Base-by-base conservation (phyloP, 352 stramenopile species). In the Phytopythium litorale region DNA sequence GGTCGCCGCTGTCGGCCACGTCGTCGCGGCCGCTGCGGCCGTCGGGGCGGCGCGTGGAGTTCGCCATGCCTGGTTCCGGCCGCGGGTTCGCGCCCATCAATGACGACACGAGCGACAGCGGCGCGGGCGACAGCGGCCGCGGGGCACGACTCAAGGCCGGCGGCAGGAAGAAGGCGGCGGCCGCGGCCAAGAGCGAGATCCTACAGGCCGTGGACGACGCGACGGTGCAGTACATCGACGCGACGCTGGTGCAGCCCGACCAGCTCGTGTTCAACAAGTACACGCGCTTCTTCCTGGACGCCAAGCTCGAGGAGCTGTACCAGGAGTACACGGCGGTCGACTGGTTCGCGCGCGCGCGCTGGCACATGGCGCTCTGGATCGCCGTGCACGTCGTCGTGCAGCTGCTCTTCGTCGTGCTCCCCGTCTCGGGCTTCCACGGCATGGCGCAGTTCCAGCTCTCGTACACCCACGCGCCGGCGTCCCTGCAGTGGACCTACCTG, bases 291-390 rank as follows among this genome's bases (percentile, higher is more conserved):
- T 96, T 96, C 64, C 62, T 91, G 37, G 84, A 96, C 65, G 61
- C 58, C 12, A 80, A 83, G 23, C 69, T 96, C 21, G 87, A 96
- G 68, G 70, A 68, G 23, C 42, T 93, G 45, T 96, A 96, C 62
- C 87, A 96, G 59, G 80, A 92, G 71, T 96, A 92, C 71, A 93
- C 84, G 45, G 78, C 83, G 6, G 71, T 89, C 54, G 85, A 91
- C 70, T 94, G 87, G 87, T 94, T 94, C 35, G 56, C 65, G 21
- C 84, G 84, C 46, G 87, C 87, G 51, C 83, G 84, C 25, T 89
- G 76, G 70, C 82, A 92, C 58, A 75, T 96, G 13, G 56, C 73
- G 42, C 64, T 93, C 15, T 88, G 85, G 72, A 93, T 94, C 54
- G 45, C 65, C 28, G 68, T 94, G 32, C 87, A 96, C 60, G 64